Evolutionary conservation across 495 filamentous ascomycete genomes (phyloP), one percentile per base, ranked within the genome.

Genomic region (Tuber umbilicatum): DNA sequence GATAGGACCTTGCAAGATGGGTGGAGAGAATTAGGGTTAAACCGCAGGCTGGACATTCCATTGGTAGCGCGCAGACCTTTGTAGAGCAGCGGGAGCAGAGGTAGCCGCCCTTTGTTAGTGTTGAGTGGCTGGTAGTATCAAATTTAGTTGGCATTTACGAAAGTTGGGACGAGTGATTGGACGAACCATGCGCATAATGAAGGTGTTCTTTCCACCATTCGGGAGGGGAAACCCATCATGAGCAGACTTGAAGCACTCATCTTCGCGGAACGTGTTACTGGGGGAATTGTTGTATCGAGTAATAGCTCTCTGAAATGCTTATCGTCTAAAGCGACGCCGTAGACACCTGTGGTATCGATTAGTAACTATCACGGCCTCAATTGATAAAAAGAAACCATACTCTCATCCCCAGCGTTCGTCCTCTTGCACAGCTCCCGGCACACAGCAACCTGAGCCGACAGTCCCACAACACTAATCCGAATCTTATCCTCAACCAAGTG

Each of bases 211-310:
- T 93, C 92, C 70, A 94, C 89, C n/a, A 91, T 91, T 23, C 95
- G 89, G 68, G 91, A 94, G n/a, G 95, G 95, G 79, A 99, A 99
- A 5, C 95, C 96, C 96, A 98, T 98, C 92, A 94, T 96, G 21
- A 99, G 87, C 42, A 98, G 86, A 39, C 92, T 92, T 50, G 91
- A 91, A 68, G 89, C 87, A 75, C 86, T 88, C 79, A 90, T 88
- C 81, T 90, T 89, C 45, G 88, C 84, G 0, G 89, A 87, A 69
- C 91, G 89, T 6, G 92, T 91, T 31, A 92, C 90, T 2, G 95
- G 96, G 3, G 95, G 95, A 14, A 92, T 97, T 10, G 94, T 98
- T 50, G 91, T 88, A 45, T 90, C 89, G 84, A 98, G 89, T 74
- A 98, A 85, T n/a, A 97, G 86, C 75, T 97, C 94, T 21, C 90